These are phyloP conservation scores for Juglanconis juglandina DNA, from an alignment of 2,329 filamentous ascomycete genomes.

Conservation along the genomic window DNA sequence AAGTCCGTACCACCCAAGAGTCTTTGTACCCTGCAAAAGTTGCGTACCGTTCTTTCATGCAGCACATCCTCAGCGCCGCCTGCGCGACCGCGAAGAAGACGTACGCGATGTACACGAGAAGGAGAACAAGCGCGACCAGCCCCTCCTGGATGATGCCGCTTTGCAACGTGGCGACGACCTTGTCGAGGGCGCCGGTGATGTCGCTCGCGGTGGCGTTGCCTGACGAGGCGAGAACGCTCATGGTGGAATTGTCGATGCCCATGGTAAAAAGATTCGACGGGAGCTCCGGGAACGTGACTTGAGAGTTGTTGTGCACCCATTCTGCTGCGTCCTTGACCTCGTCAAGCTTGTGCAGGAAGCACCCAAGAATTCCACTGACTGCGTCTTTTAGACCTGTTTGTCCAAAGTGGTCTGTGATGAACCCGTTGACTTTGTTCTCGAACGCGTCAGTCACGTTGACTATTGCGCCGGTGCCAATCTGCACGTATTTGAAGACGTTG, in stretches of 20 bases:
- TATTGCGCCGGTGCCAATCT: conserved; percentile 74
- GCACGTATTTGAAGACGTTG: conserved; percentile 83
- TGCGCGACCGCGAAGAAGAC: conserved; percentile 71
- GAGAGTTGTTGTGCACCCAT: conserved; percentile 85
- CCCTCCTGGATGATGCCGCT: conserved; percentile 71
- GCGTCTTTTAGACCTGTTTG: conserved; percentile 47
- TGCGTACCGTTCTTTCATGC: conserved; percentile 19
- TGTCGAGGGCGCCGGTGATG: conserved; percentile 70
- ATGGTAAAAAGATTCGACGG: conserved; percentile 80
- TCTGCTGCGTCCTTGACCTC: conserved; percentile 84
- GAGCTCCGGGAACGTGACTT: conserved; percentile 76
- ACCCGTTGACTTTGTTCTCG: conserved; percentile 70
- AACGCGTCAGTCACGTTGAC: conserved; percentile 84
- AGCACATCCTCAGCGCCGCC: conserved; percentile 56
- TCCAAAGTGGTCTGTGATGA: conserved; percentile 75
- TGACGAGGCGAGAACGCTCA: conserved; percentile 25
- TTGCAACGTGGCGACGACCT: conserved; percentile 65
- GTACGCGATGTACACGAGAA: conserved; percentile 75
- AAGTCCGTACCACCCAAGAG: not conserved
- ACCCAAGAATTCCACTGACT: too few relatives aligned
- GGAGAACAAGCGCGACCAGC: conserved; percentile 70
- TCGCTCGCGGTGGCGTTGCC: conserved; percentile 56
- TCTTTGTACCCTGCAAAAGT: not conserved
- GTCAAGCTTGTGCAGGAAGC: conserved; percentile 76
- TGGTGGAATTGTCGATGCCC: conserved; percentile 54